phyloP scores from a whole-genome alignment of 148 eudicot species.

The Polygonum aviculare region DNA sequence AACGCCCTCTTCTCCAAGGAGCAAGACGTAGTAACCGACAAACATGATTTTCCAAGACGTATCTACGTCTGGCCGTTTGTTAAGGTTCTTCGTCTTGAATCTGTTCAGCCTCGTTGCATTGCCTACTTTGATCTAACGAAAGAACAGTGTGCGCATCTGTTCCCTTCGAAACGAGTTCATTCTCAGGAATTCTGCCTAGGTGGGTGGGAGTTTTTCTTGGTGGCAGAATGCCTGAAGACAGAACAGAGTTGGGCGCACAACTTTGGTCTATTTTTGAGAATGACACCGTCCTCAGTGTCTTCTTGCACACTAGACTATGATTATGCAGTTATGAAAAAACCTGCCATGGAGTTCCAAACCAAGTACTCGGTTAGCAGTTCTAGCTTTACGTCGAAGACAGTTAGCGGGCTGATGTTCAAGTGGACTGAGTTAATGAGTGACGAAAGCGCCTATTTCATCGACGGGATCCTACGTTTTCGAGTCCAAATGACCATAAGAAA shows the following conservation, averaged over 20 bases:
- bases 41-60: conserved; percentile 11
- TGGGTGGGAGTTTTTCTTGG: neutral
- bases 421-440: neutral
- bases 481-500: neutral
- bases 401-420: neutral
- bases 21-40: neutral
- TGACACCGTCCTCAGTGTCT: neutral
- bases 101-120: conserved; percentile 18
- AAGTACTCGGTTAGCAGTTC: neutral
- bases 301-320: neutral
- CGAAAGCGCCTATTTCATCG: neutral
- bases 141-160: neutral
- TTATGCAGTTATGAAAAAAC: neutral
- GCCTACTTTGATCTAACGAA: neutral
- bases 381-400: neutral
- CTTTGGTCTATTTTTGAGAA: neutral
- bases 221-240: neutral
- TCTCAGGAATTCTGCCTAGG: neutral
- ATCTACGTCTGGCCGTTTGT: conserved; percentile 19
- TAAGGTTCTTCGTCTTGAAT: conserved; percentile 19
- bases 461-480: neutral
- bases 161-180: too few relatives aligned
- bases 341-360: neutral
- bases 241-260: too few relatives aligned
- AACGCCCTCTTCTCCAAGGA: conserved; percentile 24